phyloP scores from a whole-genome alignment of 768 basidiomycete genomes.

The Lentinula sp. region DNA sequence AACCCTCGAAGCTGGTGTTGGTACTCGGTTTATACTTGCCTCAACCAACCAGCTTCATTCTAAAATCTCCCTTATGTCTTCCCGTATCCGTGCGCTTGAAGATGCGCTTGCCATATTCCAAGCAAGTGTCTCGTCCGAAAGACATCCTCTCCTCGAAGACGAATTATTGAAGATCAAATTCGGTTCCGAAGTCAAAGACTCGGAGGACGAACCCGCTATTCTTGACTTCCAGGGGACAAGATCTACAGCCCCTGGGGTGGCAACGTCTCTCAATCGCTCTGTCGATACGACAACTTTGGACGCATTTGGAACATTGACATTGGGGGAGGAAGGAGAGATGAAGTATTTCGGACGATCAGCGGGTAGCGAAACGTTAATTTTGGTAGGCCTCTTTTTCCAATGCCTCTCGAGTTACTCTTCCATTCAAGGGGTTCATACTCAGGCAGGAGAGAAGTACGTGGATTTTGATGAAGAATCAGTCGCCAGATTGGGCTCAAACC shows the following conservation, averaged over 20 bases:
- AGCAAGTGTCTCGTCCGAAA: conserved; percentile 45
- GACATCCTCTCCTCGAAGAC: conserved; percentile 54
- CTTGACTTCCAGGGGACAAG: conserved; percentile 18
- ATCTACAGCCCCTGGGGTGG: conserved; percentile 9
- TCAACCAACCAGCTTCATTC: conserved; percentile 61
- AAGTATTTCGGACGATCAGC: conserved; percentile 58
- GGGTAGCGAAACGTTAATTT: not conserved
- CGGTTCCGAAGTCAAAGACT: conserved; percentile 41
- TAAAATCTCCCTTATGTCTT: conserved; percentile 62
- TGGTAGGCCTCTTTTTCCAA: not conserved
- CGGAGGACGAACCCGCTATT: conserved; percentile 14
- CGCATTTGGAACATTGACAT: conserved; percentile 57
- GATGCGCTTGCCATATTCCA: conserved; percentile 62
- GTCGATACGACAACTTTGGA: conserved; percentile 28
- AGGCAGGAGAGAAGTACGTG: conserved; percentile 28
- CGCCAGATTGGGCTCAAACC: too few relatives aligned
- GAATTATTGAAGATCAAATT: conserved; percentile 52
- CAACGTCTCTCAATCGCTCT: not conserved
- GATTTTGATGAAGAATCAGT: conserved; percentile 16
- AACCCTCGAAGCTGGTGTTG: conserved; percentile 15
- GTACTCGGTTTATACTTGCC: conserved; percentile 53
- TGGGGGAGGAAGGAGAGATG: conserved; percentile 53
- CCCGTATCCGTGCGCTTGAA: conserved; percentile 63
- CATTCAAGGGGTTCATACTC: not conserved
- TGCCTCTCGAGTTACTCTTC: too few relatives aligned